Evolutionary conservation across 495 filamentous ascomycete genomes (phyloP), one percentile per base, ranked within the genome.

Genomic region (Annulohypoxylon maeteangense): DNA sequence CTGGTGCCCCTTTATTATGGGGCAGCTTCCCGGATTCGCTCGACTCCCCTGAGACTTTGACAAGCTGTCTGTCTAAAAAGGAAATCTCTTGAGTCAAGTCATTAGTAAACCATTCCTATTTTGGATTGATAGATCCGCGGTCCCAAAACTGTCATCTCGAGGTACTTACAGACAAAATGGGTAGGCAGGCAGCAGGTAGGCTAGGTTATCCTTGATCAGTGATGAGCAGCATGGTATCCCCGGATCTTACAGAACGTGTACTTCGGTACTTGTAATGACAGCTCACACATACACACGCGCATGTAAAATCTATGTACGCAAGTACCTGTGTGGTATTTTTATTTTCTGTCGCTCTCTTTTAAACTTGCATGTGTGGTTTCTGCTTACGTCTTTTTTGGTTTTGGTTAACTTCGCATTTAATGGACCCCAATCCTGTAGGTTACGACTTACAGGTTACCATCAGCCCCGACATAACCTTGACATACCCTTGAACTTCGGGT

Each of bases 171-270:
- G 29, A 51, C 12, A 44, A 16, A 47, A 50, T 27, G 48, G 38
- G 27, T 44, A 40, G 27, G 27, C 27, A 40, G 11, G 36, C n/a
- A 44, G 27, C 27, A 40, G 11, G 36, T 40, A 44, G n/a, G n/a
- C 40, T 44, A 44, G 40, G 40, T 18, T 44, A 44, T 44, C 40
- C 40, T 56, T 65, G 50, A 65, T 47, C 61, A 53, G 62, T 68
- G 69, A 72, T 72, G 69, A 25, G 50, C 64, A 60, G 60, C 69
- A 72, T 72, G 69, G 69, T 72, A 72, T 72, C 70, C 70, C 65
- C 70, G 65, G 65, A 72, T 72, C 70, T 68, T 51, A 51, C 22
- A 51, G 20, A 40, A 40, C 12, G 34, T 42, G 40, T 72, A 68
- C 70, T 4, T 45, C 38, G 48, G 55, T 72, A 68, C 65, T 36